Evolutionary conservation across 192 early-diverging fungal species (phyloP).

Genomic region (Fimicolochytrium jonesii): DNA sequence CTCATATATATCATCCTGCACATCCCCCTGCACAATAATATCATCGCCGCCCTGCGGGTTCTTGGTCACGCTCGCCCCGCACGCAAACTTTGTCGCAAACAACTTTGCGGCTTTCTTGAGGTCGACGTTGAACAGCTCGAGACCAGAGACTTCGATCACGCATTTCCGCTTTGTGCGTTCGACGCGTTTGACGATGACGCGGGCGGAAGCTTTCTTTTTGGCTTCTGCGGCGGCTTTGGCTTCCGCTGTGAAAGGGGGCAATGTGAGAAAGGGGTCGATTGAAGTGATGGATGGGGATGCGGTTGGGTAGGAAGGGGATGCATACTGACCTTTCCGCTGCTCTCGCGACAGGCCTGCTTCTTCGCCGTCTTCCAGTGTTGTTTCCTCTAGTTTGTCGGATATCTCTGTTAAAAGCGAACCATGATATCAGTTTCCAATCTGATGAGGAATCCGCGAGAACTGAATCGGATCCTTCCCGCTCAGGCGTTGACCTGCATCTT

Average conservation of each 20-base stretch:
- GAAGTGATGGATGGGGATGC: too few species aligned
- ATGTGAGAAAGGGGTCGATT: too few species aligned
- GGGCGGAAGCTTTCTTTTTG: constrained; percentile 34
- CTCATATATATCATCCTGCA: constrained; percentile 82
- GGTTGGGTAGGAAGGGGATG: too few species aligned
- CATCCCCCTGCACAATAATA: constrained; percentile 96
- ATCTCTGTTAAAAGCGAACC: not conserved
- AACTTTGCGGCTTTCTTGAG: constrained; percentile 95
- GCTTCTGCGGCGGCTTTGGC: constrained; percentile 70
- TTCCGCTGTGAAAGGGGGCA: constrained; percentile 68
- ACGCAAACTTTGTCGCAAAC: constrained; percentile 94
- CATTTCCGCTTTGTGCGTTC: constrained; percentile 93
- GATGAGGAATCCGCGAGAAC: too few species aligned
- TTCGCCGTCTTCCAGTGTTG: constrained; percentile 2
- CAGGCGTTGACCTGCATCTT: too few species aligned
- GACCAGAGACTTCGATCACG: constrained; percentile 76
- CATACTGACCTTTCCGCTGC: constrained; percentile 16
- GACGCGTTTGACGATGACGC: constrained; percentile 78
- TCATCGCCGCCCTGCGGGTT: constrained; percentile 90
- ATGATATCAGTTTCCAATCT: too few species aligned
- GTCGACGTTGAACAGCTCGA: constrained; percentile 94
- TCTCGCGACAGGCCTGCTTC: not conserved
- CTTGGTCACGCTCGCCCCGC: constrained; percentile 86
- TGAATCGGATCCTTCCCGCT: too few species aligned
- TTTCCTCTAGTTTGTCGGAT: not conserved